phyloP scores from a whole-genome alignment of 2,329 filamentous ascomycete species.

The Claviceps purpurea region DNA sequence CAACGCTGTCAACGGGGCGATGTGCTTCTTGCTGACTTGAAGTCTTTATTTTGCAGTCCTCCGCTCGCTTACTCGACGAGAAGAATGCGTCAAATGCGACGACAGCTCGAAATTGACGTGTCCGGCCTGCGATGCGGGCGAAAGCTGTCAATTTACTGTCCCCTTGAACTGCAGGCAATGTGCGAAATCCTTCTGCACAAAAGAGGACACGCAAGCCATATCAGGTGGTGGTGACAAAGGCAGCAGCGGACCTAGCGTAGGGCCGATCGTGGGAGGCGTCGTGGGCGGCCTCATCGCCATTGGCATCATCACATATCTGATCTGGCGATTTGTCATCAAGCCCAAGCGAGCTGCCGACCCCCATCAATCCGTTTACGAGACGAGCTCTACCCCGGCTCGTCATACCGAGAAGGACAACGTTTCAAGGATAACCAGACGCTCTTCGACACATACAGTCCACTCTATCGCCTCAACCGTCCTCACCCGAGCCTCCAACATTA shows the following conservation, averaged over 20 bases:
- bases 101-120: conserved; percentile 27
- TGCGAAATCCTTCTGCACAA: conserved; percentile 31
- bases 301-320: conserved; percentile 59
- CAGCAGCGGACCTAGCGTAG: conserved; percentile 49
- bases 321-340: conserved; percentile 84
- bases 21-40: neutral
- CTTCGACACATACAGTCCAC: conserved; percentile 72
- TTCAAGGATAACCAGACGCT: conserved; percentile 37
- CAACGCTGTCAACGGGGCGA: too few relatives aligned
- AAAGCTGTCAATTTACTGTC: conserved; percentile 32
- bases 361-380: conserved; percentile 39
- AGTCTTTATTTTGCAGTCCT: conserved; percentile 11
- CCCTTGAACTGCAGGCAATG: conserved; percentile 34
- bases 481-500: conserved; percentile 94
- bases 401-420: conserved; percentile 33
- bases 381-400: conserved; percentile 33
- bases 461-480: conserved; percentile 93
- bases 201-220: conserved; percentile 12
- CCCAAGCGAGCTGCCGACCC: conserved; percentile 51
- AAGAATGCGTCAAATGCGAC: conserved; percentile 34
- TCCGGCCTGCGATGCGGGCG: conserved; percentile 27
- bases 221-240: conserved; percentile 9
- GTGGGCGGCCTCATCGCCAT: conserved; percentile 70
- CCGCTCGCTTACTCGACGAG: conserved; percentile 23
- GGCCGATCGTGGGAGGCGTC: conserved; percentile 84